phyloP scores from a whole-genome alignment of 2,329 filamentous ascomycete genomes.

The Penicillium sp. region DNA sequence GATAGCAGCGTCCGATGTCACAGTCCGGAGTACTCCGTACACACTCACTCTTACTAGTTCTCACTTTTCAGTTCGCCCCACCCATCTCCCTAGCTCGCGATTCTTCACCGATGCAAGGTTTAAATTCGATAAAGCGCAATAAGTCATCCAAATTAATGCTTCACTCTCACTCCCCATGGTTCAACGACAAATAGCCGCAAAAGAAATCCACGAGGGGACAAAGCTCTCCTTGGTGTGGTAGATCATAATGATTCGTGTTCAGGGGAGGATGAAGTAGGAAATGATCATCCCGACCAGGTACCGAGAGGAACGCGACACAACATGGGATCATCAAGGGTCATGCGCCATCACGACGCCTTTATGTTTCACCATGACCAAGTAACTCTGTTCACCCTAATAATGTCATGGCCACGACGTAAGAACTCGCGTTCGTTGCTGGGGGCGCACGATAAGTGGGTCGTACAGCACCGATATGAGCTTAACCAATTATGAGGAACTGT shows the following conservation, averaged over 20 bases:
- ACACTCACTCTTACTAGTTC: not conserved
- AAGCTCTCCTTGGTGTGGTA: not conserved
- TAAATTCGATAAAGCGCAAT: not conserved
- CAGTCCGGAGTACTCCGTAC: too few species aligned
- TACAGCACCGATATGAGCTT: not conserved
- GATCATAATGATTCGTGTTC: not conserved
- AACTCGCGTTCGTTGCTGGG: not conserved
- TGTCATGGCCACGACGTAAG: not conserved
- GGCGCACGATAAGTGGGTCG: not conserved
- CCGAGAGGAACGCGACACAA: not conserved
- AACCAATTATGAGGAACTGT: not conserved
- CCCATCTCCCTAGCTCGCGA: not conserved
- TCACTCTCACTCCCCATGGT: not conserved
- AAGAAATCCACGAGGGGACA: not conserved
- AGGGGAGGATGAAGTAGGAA: not conserved
- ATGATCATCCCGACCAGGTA: not conserved
- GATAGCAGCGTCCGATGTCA: not conserved
- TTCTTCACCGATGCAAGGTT: not conserved
- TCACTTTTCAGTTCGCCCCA: not conserved
- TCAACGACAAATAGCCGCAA: not conserved
- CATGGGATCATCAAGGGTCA: not conserved
- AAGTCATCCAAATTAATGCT: not conserved
- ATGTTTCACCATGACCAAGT: not conserved
- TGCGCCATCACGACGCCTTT: not conserved
- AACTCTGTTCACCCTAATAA: not conserved